Evolutionary conservation across 176 grass and related monocot genomes (phyloP), one percentile per base, ranked within the genome.

Genomic region (Carex parvula): DNA sequence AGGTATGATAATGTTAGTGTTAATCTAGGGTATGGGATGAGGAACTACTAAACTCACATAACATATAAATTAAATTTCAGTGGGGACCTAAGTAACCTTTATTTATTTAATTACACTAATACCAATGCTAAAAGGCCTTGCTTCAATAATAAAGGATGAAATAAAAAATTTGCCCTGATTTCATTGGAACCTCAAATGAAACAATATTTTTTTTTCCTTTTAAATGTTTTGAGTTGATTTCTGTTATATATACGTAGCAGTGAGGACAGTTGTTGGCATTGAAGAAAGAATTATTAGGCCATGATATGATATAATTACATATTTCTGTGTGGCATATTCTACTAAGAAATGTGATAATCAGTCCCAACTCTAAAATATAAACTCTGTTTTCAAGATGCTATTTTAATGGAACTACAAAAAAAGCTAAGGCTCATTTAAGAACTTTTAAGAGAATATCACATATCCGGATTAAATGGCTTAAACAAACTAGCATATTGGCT

Each of bases 381-480:
- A 68, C 30, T 7, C 16, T 68, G 65, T 11, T 37, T 68, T 13
- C 32, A 68, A 65, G 1, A 64, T 65, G 9, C 3, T 32, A 32
- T 68, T 16, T 68, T 68, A 68, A 17, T 1, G 32, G 14, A 68
- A 68, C 32, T 16, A 68, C 65, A 37, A 37, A 68, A 37, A 68
- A 68, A 35, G 4, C 64, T 17, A 5, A 68, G 32, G 1, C n/a
- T 41, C 6, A 69, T 41, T 18, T 30, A 39, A 68, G 64, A 8
- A 69, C 37, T 39, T 41, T 69, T 69, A 17, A 8, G 35, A 8
- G 66, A 69, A 22, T 17, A 75, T 75, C 44, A 75, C 42, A 53
- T 46, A 75, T 75, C 70, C 1, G 20, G 21, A 53, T 63, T 63
- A 81, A 81, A 82, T 65, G 79, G 60, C 39, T 82, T 82, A 50